Evolutionary conservation across 148 eudicot genomes (phyloP), one percentile per base, ranked within the genome.

Genomic region (Rhododendron mucronatum): DNA sequence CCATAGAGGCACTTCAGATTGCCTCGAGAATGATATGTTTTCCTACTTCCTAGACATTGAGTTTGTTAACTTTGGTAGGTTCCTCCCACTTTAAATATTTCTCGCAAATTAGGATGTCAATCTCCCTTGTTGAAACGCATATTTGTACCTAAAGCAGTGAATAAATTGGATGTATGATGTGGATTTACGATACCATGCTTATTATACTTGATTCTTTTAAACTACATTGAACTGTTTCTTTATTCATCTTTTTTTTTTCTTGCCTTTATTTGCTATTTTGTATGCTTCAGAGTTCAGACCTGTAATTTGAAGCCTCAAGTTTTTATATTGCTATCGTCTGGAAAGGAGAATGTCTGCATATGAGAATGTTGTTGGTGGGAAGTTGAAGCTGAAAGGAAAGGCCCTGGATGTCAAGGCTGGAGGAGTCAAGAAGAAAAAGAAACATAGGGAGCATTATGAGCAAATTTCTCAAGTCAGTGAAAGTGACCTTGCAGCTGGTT

Each of bases 371-470:
- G 92, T 94, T 83, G 93, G 91, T 73, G 99, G 99, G 86, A 96
- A 95, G 91, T 91, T 95, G 89, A 96, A 92, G 88, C 89, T 95
- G 78, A 96, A 96, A 88, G 99, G 99, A 51, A 96, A 95, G 85
- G 94, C 99, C 47, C 85, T 96, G 88, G 96, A 94, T 84, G 98
- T 95, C 89, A 94, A 93, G 89, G 91, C 91, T 73, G 94, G 91
- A 37, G 89, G 94, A 30, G 48, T 93, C 23, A 94, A 92, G 91
- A 96, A 96, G 95, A 95, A 93, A 85, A 95, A 93, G 93, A 96
- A 96, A 73, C 92, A 93, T 47, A 93, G 88, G 91, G 90, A 91
- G 80, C 88, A 80, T 63, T 85, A 83, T 69, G 94, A 92, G 82
- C 89, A 93, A 85, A 91, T 88, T 35, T 83, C 92, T 37, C 85